These are phyloP conservation scores for Lagenidium giganteum DNA, from an alignment of 352 stramenopile genomes.

Conservation along the genomic window DNA sequence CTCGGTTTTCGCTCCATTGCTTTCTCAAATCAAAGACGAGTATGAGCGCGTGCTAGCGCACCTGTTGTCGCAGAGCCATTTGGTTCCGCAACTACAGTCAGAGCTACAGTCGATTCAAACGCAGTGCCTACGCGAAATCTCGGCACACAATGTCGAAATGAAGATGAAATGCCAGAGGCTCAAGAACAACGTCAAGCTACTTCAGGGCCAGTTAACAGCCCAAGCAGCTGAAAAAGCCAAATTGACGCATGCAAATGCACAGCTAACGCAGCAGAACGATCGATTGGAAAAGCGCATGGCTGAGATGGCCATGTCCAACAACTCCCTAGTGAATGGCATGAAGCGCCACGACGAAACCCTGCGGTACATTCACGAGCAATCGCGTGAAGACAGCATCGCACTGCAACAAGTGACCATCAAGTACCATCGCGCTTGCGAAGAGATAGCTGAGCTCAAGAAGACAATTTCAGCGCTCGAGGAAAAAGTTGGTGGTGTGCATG, in stretches of 20 bases:
- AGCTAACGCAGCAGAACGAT: slow-evolving; percentile 22
- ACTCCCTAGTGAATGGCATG: slow-evolving; percentile 55
- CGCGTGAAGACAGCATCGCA: slow-evolving; percentile 38
- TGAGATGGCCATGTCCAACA: slow-evolving; percentile 45
- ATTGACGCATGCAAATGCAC: slow-evolving; percentile 18
- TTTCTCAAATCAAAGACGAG: slow-evolving; percentile 56
- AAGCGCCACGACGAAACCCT: slow-evolving; percentile 72
- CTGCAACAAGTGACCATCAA: slow-evolving; percentile 49
- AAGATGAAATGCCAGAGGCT: slow-evolving; percentile 29
- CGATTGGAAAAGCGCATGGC: slow-evolving; percentile 24
- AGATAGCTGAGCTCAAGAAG: slow-evolving; percentile 67
- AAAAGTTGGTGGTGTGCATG: slow-evolving; percentile 57
- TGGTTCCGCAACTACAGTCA: slow-evolving; percentile 41
- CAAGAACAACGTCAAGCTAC: slow-evolving; percentile 44
- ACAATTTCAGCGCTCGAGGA: slow-evolving; percentile 64
- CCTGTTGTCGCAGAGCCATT: slow-evolving; percentile 27
- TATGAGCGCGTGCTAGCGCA: slow-evolving; percentile 41
- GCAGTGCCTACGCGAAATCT: slow-evolving; percentile 56
- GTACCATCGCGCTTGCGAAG: slow-evolving; percentile 66
- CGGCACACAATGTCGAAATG: slow-evolving; percentile 31
- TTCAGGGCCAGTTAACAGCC: slow-evolving; percentile 43
- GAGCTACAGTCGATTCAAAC: slow-evolving; percentile 55
- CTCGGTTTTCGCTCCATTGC: slow-evolving; percentile 55
- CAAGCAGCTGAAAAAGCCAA: slow-evolving; percentile 41
- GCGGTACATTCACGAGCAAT: slow-evolving; percentile 49